Evolutionary conservation across 2,329 filamentous ascomycete genomes (phyloP).

Genomic region (Aureobasidium namibiae): DNA sequence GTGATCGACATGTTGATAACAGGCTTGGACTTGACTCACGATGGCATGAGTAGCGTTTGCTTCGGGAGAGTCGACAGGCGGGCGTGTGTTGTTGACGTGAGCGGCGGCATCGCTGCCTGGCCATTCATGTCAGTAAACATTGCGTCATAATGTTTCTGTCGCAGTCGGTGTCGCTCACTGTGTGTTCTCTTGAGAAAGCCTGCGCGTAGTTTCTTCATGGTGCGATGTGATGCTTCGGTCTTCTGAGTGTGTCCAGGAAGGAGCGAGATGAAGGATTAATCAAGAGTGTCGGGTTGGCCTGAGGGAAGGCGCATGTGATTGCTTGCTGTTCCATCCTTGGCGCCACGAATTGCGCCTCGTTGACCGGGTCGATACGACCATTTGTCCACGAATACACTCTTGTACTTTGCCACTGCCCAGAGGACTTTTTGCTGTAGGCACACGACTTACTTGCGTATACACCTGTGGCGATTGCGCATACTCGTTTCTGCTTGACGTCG

Average conservation of each 20-base stretch:
- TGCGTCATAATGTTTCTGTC: background rate
- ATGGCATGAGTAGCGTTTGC: slow-evolving; percentile 57
- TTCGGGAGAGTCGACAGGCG: slow-evolving; percentile 54
- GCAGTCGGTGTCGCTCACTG: slow-evolving; percentile 15
- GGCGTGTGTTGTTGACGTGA: slow-evolving; percentile 14
- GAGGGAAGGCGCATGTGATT: background rate
- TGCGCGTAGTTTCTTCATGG: slow-evolving; percentile 21
- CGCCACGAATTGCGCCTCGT: background rate
- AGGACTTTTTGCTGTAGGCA: background rate
- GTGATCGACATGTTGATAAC: background rate
- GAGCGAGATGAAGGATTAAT: background rate
- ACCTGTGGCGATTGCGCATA: background rate
- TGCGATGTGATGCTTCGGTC: background rate
- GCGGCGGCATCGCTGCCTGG: slow-evolving; percentile 21
- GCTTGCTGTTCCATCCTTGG: background rate
- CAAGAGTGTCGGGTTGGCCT: background rate
- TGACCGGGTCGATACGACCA: no score
- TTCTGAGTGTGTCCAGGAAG: background rate
- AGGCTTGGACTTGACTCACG: slow-evolving; percentile 40
- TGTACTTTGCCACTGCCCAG: background rate
- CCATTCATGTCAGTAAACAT: slow-evolving; percentile 16
- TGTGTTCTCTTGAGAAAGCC: slow-evolving; percentile 19
- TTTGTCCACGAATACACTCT: background rate
- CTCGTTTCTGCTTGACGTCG: background rate
- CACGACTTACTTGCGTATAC: background rate